Evolutionary conservation across 2,329 filamentous ascomycete species (phyloP).

Genomic region (Fusarium sororula): DNA sequence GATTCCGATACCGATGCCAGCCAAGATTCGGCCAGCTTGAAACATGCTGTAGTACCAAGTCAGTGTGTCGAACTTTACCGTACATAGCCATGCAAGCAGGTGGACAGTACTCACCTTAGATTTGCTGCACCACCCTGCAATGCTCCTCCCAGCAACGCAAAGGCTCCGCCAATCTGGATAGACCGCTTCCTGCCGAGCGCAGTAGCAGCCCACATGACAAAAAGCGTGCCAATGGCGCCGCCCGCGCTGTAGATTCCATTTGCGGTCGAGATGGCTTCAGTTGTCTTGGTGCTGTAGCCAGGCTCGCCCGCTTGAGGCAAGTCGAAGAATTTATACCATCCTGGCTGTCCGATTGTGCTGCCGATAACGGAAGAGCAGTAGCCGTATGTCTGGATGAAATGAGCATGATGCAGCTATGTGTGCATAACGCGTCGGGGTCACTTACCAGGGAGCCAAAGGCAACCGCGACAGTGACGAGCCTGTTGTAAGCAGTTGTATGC

Average conservation of each 20-base stretch:
- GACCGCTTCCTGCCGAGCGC: conserved; percentile 52
- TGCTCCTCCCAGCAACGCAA: conserved; percentile 56
- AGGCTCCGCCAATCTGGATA: conserved; percentile 56
- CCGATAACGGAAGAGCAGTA: conserved; percentile 60
- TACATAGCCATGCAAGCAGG: accelerated
- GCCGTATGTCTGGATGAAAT: conserved; percentile 54
- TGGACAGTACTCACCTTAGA: conserved; percentile 45
- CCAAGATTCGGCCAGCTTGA: conserved; percentile 55
- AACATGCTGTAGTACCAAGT: conserved; percentile 34
- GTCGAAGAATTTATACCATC: conserved; percentile 60
- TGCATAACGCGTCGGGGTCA: accelerated
- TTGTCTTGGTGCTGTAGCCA: conserved; percentile 56
- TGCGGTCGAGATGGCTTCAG: conserved; percentile 56
- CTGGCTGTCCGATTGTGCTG: conserved; percentile 61
- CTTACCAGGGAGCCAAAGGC: conserved; percentile 45
- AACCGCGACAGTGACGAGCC: conserved; percentile 46
- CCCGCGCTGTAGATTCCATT: conserved; percentile 60
- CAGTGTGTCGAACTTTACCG: accelerated
- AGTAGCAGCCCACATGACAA: conserved; percentile 59
- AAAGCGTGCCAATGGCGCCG: conserved; percentile 56
- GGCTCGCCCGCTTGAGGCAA: conserved; percentile 55
- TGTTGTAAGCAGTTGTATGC: conserved; percentile 44
- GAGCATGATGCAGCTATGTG: accelerated
- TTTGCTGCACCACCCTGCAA: conserved; percentile 56
- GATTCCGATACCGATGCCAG: conserved; percentile 54